Conservation (phyloP, 495 filamentous ascomycete species). For the Annulohypoxylon moriforme region DNA sequence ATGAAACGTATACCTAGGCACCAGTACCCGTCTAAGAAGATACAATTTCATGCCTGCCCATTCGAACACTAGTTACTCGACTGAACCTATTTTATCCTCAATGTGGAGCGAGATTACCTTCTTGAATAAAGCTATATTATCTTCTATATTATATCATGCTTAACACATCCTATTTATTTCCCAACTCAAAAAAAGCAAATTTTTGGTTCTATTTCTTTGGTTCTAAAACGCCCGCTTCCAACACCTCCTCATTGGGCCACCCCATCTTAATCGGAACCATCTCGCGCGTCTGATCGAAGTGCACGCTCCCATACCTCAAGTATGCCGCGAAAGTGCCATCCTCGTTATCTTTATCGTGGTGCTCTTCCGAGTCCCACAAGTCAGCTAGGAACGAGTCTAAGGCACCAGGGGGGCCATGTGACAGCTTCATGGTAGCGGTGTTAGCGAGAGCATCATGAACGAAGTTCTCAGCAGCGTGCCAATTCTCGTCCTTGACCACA, state of each 20-base stretch:
- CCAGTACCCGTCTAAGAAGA: too few species aligned
- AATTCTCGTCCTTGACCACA: conserved; percentile 40
- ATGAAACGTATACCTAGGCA: not conserved
- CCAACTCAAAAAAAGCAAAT: too few species aligned
- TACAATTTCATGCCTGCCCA: too few species aligned
- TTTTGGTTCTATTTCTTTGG: conserved; percentile 32
- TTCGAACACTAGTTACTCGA: too few species aligned
- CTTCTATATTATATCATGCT: too few species aligned
- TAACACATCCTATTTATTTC: too few species aligned
- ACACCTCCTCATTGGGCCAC: conserved; percentile 42
- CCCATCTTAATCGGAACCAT: conserved; percentile 40
- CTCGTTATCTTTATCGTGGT: conserved; percentile 46
- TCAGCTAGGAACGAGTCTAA: conserved; percentile 44
- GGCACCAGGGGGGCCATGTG: conserved; percentile 41
- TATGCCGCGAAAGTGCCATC: conserved; percentile 54
- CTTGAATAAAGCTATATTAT: too few species aligned
- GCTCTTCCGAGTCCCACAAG: conserved; percentile 48
- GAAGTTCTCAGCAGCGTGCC: conserved; percentile 44
- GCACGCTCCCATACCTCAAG: conserved; percentile 51
- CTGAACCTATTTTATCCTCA: too few species aligned
- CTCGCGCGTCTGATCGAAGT: conserved; percentile 49
- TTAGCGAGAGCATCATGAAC: conserved; percentile 46
- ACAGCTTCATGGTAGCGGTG: conserved; percentile 48
- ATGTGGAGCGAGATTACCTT: too few species aligned
- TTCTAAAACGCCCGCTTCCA: conserved; percentile 38